Conservation (phyloP, 75 land plant genomes). For the Cupressus sempervirens region DNA sequence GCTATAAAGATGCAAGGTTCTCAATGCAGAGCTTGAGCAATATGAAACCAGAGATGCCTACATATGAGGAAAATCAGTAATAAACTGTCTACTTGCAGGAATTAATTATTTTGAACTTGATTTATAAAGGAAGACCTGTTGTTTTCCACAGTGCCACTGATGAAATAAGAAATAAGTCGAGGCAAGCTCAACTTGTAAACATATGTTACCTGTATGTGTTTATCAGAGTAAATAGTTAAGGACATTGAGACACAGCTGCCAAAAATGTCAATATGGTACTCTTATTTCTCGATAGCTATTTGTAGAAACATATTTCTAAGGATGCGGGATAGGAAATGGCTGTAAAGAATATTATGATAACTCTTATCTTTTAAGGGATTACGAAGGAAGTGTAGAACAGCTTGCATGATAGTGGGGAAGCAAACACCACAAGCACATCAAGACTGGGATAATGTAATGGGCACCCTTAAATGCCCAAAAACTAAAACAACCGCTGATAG, state of each 20-base stretch:
- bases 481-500: too few species aligned
- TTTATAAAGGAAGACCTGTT: background rate
- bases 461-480: too few species aligned
- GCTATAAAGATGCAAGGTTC: background rate
- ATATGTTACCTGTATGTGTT: background rate
- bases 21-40: background rate
- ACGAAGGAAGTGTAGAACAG: background rate
- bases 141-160: background rate
- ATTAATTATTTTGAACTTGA: background rate
- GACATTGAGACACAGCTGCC: background rate
- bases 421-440: background rate
- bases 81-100: background rate
- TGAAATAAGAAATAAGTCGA: background rate
- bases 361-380: background rate
- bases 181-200: background rate
- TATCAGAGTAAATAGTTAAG: background rate
- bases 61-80: background rate
- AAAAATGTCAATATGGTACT: background rate
- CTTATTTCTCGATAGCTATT: background rate
- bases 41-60: background rate
- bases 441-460: background rate
- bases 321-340: background rate
- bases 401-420: background rate
- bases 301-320: background rate
- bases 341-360: background rate